Evolutionary conservation across 176 grass and related monocot species (phyloP).

Genomic region (Pontederia paniculata): DNA sequence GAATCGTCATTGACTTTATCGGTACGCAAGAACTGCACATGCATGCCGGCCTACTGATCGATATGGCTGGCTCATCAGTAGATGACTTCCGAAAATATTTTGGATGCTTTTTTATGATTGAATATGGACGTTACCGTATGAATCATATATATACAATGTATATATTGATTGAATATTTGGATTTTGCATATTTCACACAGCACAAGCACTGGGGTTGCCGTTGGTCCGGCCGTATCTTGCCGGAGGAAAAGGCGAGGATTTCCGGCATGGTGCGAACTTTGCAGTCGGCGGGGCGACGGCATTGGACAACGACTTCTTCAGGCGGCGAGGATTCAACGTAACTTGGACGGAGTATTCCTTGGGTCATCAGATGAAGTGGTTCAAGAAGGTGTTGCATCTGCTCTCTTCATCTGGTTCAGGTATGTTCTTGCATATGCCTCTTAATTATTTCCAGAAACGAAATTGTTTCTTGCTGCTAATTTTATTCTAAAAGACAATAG

Average conservation of each 20-base stretch:
- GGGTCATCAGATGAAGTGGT: constrained; percentile 66
- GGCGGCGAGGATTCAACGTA: constrained; percentile 28
- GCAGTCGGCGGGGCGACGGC: constrained; percentile 72
- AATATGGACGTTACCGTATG: too few relatives aligned
- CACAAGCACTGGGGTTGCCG: constrained; percentile 22
- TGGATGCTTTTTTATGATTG: too few relatives aligned
- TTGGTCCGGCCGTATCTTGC: constrained; percentile 38
- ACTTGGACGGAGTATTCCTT: constrained; percentile 42
- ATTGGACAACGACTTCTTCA: constrained; percentile 51
- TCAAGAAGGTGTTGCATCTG: constrained; percentile 37
- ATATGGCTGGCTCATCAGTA: background rate
- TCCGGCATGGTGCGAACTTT: constrained; percentile 69
- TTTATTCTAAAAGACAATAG: too few relatives aligned
- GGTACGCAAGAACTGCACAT: constrained; percentile 19
- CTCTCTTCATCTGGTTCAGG: constrained; percentile 12
- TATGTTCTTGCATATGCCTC: too few relatives aligned
- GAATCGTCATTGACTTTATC: constrained; percentile 66
- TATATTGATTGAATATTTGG: too few relatives aligned
- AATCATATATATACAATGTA: background rate
- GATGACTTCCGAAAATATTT: background rate
- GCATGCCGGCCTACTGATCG: background rate
- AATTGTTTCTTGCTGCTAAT: too few relatives aligned
- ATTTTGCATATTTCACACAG: background rate
- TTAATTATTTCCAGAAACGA: too few relatives aligned
- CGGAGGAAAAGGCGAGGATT: constrained; percentile 17